Conservation (phyloP, 805 yeast genomes). For the Lipomyces orientalis region DNA sequence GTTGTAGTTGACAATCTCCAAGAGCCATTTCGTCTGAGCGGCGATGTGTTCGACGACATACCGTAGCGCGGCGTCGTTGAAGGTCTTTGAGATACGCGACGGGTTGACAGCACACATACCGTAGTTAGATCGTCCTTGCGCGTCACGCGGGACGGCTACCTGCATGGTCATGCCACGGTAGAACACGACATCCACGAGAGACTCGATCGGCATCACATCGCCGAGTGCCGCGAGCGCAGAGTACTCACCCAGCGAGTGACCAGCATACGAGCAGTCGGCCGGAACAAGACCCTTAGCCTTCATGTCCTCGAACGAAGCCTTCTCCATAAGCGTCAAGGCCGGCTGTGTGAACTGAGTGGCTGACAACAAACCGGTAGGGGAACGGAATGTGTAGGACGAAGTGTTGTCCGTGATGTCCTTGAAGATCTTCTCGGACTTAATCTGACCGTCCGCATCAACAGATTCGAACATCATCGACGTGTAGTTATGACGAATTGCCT, state of each 20-base stretch:
- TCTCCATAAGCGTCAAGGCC: constrained; percentile 98
- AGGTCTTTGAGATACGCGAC: constrained; percentile 84
- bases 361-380: constrained; percentile 92
- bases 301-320: constrained; percentile 98
- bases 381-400: constrained; percentile 82
- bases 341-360: constrained; percentile 99
- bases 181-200: constrained; percentile 52
- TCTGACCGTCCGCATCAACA: constrained; percentile 78
- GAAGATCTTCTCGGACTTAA: constrained; percentile 92
- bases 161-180: constrained; percentile 99
- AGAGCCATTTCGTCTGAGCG: constrained; percentile 85
- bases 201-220: constrained; percentile 98
- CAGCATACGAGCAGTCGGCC: constrained; percentile 92
- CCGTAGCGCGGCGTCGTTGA: constrained; percentile 90
- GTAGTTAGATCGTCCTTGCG: constrained; percentile 92
- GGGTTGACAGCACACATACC: constrained; percentile 99
- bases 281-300: constrained; percentile 95
- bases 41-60: constrained; percentile 91
- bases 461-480: constrained; percentile 98
- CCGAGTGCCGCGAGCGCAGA: constrained; percentile 97
- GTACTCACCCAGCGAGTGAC: constrained; percentile 99
- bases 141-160: constrained; percentile 99
- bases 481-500: constrained; percentile 91
- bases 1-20: constrained; percentile 97
- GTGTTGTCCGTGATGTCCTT: constrained; percentile 84